phyloP scores from a whole-genome alignment of 495 filamentous ascomycete genomes.

The Schizothecium vesticola region DNA sequence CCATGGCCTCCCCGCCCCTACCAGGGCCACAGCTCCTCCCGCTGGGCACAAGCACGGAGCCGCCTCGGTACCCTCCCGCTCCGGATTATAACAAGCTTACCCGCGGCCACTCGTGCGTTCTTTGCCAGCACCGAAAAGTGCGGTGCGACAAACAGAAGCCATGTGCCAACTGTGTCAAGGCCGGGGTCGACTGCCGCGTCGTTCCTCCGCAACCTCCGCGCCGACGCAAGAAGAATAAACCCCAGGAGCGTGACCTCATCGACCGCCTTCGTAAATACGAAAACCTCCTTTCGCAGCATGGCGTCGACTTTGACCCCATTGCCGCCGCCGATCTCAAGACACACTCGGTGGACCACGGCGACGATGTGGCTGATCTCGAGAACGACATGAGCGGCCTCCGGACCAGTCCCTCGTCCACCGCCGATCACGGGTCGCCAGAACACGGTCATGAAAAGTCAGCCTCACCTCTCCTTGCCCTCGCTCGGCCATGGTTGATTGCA shows the following conservation, averaged over 20 bases:
- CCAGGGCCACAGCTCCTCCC: slow-evolving; percentile 31
- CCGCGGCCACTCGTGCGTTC: slow-evolving; percentile 55
- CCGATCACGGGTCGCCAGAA: slow-evolving; percentile 29
- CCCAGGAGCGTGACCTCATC: slow-evolving; percentile 44
- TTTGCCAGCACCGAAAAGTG: slow-evolving; percentile 64
- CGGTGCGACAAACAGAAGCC: slow-evolving; percentile 61
- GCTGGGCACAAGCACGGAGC: slow-evolving; percentile 8
- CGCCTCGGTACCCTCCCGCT: background rate
- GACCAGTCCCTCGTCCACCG: slow-evolving; percentile 30
- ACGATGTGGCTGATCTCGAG: slow-evolving; percentile 47
- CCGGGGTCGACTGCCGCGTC: slow-evolving; percentile 53
- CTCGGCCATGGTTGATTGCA: background rate
- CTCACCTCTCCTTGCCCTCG: background rate
- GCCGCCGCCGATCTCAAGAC: slow-evolving; percentile 39
- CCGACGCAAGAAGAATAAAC: slow-evolving; percentile 51
- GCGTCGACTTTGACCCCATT: slow-evolving; percentile 43
- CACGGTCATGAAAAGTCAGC: slow-evolving; percentile 30
- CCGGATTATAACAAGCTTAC: slow-evolving; percentile 41
- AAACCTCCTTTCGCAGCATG: slow-evolving; percentile 45
- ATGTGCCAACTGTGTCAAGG: slow-evolving; percentile 62
- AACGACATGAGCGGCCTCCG: slow-evolving; percentile 40
- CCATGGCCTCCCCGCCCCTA: slow-evolving; percentile 27
- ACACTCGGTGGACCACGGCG: slow-evolving; percentile 29
- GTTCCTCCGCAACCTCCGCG: slow-evolving; percentile 54
- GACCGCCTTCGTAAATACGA: slow-evolving; percentile 53